phyloP scores from a whole-genome alignment of 345 rosid genomes.

The Dipteronia dyeriana region DNA sequence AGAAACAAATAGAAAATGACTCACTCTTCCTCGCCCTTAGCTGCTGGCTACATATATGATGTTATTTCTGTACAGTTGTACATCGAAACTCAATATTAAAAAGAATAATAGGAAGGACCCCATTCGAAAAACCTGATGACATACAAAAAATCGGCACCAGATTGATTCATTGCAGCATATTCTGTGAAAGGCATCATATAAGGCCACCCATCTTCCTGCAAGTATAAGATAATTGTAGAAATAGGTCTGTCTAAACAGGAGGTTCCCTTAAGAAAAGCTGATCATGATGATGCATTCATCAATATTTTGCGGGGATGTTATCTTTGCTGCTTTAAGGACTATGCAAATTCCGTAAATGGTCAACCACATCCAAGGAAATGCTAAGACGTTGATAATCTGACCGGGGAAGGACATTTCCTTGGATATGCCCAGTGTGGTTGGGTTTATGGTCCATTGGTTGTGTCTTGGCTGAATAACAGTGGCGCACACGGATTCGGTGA shows the following conservation, averaged over 20 bases:
- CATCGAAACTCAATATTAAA: background rate
- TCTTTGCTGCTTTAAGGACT: conserved; percentile 49
- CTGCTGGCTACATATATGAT: conserved; percentile 1
- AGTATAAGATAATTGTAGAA: background rate
- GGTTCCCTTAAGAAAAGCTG: background rate
- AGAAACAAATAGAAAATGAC: too few species aligned
- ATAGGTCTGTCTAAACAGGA: background rate
- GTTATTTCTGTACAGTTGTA: conserved; percentile 22
- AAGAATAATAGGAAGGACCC: background rate
- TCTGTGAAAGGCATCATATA: background rate
- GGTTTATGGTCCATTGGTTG: conserved; percentile 28
- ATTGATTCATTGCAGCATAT: background rate
- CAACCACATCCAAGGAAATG: conserved; percentile 68
- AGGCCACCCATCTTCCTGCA: background rate
- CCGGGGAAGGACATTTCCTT: conserved; percentile 64
- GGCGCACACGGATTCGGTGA: conserved; percentile 77
- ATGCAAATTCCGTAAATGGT: conserved; percentile 67
- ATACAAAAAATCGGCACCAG: conserved; percentile 5
- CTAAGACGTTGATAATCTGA: conserved; percentile 75
- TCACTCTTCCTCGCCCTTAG: too few species aligned
- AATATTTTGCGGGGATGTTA: too few species aligned
- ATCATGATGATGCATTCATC: background rate
- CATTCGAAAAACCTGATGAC: background rate
- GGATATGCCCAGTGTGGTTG: conserved; percentile 29
- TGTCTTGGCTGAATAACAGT: conserved; percentile 52